Base-by-base conservation (phyloP, 139 green algal species). In the Micromonas commoda region DNA sequence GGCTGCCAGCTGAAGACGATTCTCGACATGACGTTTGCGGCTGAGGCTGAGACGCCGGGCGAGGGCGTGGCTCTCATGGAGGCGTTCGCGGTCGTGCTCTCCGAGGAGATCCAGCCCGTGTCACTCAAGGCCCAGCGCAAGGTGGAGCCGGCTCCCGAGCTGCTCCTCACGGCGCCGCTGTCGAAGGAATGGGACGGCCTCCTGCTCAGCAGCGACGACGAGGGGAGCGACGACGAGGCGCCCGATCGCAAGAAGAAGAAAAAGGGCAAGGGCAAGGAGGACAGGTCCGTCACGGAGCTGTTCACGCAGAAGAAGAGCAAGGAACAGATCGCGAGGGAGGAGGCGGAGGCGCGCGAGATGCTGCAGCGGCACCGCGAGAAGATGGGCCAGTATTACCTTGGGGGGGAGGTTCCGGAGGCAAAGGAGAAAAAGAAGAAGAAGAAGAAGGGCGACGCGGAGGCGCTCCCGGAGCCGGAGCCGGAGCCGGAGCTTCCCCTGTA, bases 91-190 rank as follows among this genome's bases (percentile, higher is more conserved):
- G 38, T 28, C n/a, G 32, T 69, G 16, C 29, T 78, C 2, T 31
- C n/a, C 20, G 72, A 78, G 32, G 72, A 78, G 33, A 61, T 78
- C 53, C 54, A 78, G 29, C 72, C 72, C 21, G 72, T 78, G 1
- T 78, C 72, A 4, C 19, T 29, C 52, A 78, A 69, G 34, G 72
- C 72, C 24, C 72, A 78, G 72, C 19, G n/a, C 3, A 78, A 78
- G 29, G 28, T 78, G 6, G 72, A 54, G 31, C n/a, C 38, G 9
- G 52, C 72, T 1, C 52, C 39, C 33, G 20, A 13, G 21, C 31
- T 71, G 21, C 23, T n/a, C 45, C 29, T 65, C 33, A 24, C 39
- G 19, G 57, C 26, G n/a, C 72, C 54, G 31, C 28, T 78, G 29
- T 65, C 33, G 4, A 35, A 63, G 1, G 72, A 78, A 33, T 68